Conservation (phyloP, 345 rosid species). For the Erodium maritimum region DNA sequence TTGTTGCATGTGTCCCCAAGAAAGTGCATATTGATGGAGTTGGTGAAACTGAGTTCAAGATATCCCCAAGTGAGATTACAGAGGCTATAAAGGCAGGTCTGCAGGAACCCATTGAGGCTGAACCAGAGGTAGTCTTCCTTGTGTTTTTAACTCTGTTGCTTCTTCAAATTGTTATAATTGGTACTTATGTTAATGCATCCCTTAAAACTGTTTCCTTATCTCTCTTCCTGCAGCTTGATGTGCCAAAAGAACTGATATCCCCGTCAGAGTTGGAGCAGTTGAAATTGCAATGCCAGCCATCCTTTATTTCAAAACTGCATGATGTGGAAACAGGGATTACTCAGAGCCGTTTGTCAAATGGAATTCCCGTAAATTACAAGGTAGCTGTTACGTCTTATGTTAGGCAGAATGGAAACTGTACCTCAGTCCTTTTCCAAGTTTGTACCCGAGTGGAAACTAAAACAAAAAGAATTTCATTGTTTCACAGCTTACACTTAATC, state of each 20-base stretch:
- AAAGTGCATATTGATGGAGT: conserved; percentile 68
- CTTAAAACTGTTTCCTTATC: conserved; percentile 13
- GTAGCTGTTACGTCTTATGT: conserved; percentile 17
- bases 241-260: conserved; percentile 82
- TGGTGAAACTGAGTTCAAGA: conserved; percentile 82
- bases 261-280: conserved; percentile 54
- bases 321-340: conserved; percentile 87
- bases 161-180: conserved; percentile 8
- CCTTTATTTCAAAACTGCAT: conserved; percentile 53
- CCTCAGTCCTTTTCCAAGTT: not conserved
- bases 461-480: not conserved
- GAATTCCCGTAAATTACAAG: conserved; percentile 82
- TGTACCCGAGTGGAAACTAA: not conserved
- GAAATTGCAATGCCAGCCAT: conserved; percentile 47
- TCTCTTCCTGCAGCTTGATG: conserved; percentile 70
- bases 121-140: conserved; percentile 66
- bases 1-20: conserved; percentile 94
- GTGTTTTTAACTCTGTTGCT: conserved; percentile 2
- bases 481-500: not conserved
- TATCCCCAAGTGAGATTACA: conserved; percentile 55
- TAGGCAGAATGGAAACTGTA: not conserved
- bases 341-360: conserved; percentile 78
- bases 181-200: conserved; percentile 2
- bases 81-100: conserved; percentile 68
- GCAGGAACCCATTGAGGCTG: conserved; percentile 82